Evolutionary conservation across 2,329 filamentous ascomycete species (phyloP).

Genomic region (Curvularia spicifera): DNA sequence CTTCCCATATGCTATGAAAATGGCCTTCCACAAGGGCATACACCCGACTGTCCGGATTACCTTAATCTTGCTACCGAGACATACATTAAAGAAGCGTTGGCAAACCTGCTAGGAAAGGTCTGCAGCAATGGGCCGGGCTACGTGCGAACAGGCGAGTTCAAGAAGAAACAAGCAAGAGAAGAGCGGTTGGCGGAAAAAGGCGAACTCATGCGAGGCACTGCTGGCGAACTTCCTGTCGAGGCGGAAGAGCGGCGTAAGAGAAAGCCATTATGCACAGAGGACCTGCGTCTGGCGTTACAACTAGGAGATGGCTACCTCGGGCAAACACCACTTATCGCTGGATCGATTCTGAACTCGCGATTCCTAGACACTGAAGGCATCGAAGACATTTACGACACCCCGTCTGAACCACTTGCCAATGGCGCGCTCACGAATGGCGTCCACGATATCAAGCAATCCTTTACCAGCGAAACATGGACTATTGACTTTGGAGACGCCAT

Average conservation of each 20-base stretch:
- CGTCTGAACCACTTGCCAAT: slow-evolving; percentile 15
- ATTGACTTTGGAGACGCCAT: slow-evolving; percentile 35
- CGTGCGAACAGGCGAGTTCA: slow-evolving; percentile 81
- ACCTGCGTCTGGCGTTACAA: slow-evolving; percentile 76
- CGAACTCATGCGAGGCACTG: slow-evolving; percentile 74
- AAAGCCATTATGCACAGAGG: slow-evolving; percentile 75
- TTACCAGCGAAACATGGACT: slow-evolving; percentile 20
- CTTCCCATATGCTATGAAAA: slow-evolving; percentile 71
- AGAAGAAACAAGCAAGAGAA: slow-evolving; percentile 74
- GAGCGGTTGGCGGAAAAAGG: slow-evolving; percentile 76
- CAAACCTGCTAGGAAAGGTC: slow-evolving; percentile 61
- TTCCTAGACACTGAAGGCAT: slow-evolving; percentile 65
- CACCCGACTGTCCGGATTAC: slow-evolving; percentile 62
- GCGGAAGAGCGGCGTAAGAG: slow-evolving; percentile 76
- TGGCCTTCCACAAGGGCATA: slow-evolving; percentile 62
- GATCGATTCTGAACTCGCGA: slow-evolving; percentile 68
- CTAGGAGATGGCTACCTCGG: slow-evolving; percentile 77
- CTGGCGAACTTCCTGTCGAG: slow-evolving; percentile 80
- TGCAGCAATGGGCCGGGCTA: slow-evolving; percentile 61
- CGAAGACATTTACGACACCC: slow-evolving; percentile 30
- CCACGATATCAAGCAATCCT: slow-evolving; percentile 13
- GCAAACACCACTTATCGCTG: slow-evolving; percentile 76
- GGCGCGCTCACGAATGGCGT: slow-evolving; percentile 16
- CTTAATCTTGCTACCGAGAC: slow-evolving; percentile 68
- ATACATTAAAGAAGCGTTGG: slow-evolving; percentile 67